phyloP scores from a whole-genome alignment of 1,139 yeast species.

The Blastobotrys malaysiensis region DNA sequence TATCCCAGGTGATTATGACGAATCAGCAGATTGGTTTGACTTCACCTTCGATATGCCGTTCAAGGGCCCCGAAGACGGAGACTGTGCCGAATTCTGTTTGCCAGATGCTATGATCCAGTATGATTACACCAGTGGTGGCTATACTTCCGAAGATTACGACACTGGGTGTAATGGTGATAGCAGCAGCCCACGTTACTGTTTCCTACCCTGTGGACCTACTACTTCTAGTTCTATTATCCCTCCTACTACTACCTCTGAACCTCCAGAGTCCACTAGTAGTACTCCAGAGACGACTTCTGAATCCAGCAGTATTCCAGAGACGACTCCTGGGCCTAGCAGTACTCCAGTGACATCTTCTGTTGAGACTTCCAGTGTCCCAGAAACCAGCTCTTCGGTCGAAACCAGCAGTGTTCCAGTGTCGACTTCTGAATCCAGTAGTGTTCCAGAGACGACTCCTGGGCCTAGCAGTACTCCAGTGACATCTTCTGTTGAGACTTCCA shows the following conservation, averaged over 20 bases:
- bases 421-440: background rate
- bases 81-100: background rate
- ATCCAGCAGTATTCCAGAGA: background rate
- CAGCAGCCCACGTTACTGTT: background rate
- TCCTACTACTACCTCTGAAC: background rate
- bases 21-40: background rate
- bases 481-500: background rate
- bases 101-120: background rate
- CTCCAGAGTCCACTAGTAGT: no score
- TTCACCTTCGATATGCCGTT: background rate
- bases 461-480: background rate
- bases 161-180: slow-evolving; percentile 5
- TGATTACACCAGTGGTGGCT: slow-evolving; percentile 2
- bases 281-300: background rate
- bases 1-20: slow-evolving; percentile 1
- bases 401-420: background rate
- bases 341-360: background rate
- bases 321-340: background rate
- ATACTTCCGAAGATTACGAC: slow-evolving; percentile 2
- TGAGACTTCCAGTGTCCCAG: background rate
- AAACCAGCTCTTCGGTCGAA: background rate
- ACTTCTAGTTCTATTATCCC: background rate
- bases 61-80: background rate
- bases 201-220: background rate
- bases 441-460: background rate